A percentile compares a stretch with the other conserved stretches of the same genome.
Evolutionary conservation across 257 asterid genomes (phyloP).

Genomic region (Paraleonurus japonicus): DNA sequence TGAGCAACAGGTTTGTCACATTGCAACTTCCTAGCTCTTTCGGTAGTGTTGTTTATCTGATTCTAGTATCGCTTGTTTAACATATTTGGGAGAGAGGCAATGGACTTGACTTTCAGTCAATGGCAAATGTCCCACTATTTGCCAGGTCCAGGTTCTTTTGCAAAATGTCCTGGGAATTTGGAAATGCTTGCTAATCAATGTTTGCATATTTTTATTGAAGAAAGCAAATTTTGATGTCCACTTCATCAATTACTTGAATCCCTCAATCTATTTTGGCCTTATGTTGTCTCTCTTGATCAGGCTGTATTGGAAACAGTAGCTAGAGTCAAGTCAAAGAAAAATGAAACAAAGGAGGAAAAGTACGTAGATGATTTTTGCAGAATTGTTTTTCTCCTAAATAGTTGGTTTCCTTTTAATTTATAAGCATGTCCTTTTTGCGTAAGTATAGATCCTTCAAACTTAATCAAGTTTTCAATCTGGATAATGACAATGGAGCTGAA

Average conservation of each 20-base stretch:
- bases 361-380: slow-evolving; percentile 24
- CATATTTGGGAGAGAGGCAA: neutral
- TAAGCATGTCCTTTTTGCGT: slow-evolving; percentile 24
- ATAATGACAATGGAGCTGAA: slow-evolving; percentile 95
- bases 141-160: slow-evolving; percentile 10
- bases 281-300: slow-evolving; percentile 42
- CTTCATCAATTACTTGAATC: neutral
- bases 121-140: slow-evolving; percentile 12
- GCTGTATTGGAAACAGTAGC: slow-evolving; percentile 99
- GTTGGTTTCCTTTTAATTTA: slow-evolving; percentile 20
- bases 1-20: slow-evolving; percentile 80
- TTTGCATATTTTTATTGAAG: neutral
- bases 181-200: slow-evolving; percentile 20
- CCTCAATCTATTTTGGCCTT: slow-evolving; percentile 23
- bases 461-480: slow-evolving; percentile 87
- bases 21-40: slow-evolving; percentile 21
- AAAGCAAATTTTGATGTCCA: neutral
- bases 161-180: slow-evolving; percentile 9
- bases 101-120: neutral
- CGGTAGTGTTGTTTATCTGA: slow-evolving; percentile 10
- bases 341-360: slow-evolving; percentile 97
- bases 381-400: slow-evolving; percentile 3
- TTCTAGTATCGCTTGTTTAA: neutral
- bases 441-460: slow-evolving; percentile 68
- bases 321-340: slow-evolving; percentile 92